Percentiles rank a stretch among this genome's conserved stretches.
These are phyloP conservation scores for Paraphaeosphaeria sporulosa DNA, from an alignment of 2,329 filamentous ascomycete species.

Conservation along the genomic window DNA sequence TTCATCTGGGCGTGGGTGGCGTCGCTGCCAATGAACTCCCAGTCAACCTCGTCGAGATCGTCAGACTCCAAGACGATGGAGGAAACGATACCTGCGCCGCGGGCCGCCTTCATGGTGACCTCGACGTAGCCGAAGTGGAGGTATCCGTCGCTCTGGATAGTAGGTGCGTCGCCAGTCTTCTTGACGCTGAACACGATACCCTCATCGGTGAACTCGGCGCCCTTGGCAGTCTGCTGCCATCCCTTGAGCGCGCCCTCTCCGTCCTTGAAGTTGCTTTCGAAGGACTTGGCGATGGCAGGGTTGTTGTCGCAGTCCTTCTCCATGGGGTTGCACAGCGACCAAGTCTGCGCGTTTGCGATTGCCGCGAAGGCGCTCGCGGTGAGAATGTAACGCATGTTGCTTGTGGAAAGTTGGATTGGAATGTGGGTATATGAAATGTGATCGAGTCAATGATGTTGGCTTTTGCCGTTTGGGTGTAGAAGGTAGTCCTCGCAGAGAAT, in stretches of 20 bases:
- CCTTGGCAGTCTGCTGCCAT: conserved; percentile 49
- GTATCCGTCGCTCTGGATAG: conserved; percentile 80
- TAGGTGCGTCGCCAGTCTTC: conserved; percentile 62
- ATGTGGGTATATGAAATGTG: conserved; percentile 11
- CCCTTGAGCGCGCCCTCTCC: conserved; percentile 48
- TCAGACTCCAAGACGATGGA: conserved; percentile 84
- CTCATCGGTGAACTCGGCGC: conserved; percentile 53
- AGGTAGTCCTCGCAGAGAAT: conserved; percentile 44
- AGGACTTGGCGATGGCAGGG: conserved; percentile 50
- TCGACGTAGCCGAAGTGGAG: conserved; percentile 87
- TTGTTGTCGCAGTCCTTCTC: conserved; percentile 55
- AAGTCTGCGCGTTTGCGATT: conserved; percentile 53
- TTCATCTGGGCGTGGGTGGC: conserved; percentile 71
- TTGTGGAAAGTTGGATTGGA: conserved; percentile 5
- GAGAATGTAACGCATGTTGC: conserved; percentile 38
- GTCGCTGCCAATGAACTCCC: conserved; percentile 79
- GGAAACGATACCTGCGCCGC: conserved; percentile 78
- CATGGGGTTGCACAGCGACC: conserved; percentile 54
- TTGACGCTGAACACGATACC: conserved; percentile 61
- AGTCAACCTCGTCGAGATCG: conserved; percentile 87
- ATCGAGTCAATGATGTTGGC: conserved; percentile 3
- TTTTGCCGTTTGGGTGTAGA: conserved; percentile 16
- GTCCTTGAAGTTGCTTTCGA: conserved; percentile 54
- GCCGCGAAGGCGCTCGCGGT: conserved; percentile 42
- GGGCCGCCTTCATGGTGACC: conserved; percentile 77